Percentiles rank a stretch among this genome's conserved stretches.
Conservation (phyloP, 768 basidiomycete genomes). For the Mycena latifolia region DNA sequence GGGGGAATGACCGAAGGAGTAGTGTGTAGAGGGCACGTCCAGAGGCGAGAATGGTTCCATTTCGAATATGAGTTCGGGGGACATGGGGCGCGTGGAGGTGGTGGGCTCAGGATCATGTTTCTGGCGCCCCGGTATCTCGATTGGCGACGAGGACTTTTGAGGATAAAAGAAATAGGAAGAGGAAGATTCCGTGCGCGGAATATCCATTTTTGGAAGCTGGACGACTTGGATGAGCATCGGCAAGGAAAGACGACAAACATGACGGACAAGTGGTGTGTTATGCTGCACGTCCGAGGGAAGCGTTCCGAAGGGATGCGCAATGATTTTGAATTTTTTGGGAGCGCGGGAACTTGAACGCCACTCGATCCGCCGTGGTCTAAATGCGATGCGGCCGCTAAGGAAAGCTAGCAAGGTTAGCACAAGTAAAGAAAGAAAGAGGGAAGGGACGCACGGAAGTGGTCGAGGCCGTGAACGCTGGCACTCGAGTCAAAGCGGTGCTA, state of each 20-base stretch:
- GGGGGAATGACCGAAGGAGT: conserved; percentile 23
- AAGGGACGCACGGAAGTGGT: conserved; percentile 2
- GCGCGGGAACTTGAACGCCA: too few species aligned
- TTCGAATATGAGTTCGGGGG: conserved; percentile 65
- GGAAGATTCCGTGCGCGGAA: conserved; percentile 25
- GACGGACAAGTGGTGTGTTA: conserved; percentile 25
- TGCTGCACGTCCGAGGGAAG: background rate
- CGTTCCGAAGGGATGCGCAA: too few species aligned
- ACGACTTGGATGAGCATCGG: background rate
- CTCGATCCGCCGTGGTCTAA: too few species aligned
- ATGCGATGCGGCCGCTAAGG: too few species aligned
- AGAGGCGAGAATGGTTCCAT: conserved; percentile 57
- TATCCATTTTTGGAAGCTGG: conserved; percentile 26
- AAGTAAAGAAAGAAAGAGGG: background rate
- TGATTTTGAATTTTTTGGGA: conserved; percentile 23
- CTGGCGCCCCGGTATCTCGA: conserved; percentile 58
- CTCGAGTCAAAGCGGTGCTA: background rate
- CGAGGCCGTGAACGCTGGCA: conserved; percentile 23
- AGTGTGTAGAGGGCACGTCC: conserved; percentile 35
- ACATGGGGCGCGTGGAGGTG: conserved; percentile 48
- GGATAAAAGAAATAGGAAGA: conserved; percentile 32
- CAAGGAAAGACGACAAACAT: background rate
- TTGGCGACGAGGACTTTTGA: conserved; percentile 54
- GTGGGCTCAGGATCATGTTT: conserved; percentile 38
- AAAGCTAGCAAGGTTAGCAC: background rate